Evolutionary conservation across 139 green algal species (phyloP), one percentile per base, ranked within the genome.

Genomic region (Chlorella sp.): DNA sequence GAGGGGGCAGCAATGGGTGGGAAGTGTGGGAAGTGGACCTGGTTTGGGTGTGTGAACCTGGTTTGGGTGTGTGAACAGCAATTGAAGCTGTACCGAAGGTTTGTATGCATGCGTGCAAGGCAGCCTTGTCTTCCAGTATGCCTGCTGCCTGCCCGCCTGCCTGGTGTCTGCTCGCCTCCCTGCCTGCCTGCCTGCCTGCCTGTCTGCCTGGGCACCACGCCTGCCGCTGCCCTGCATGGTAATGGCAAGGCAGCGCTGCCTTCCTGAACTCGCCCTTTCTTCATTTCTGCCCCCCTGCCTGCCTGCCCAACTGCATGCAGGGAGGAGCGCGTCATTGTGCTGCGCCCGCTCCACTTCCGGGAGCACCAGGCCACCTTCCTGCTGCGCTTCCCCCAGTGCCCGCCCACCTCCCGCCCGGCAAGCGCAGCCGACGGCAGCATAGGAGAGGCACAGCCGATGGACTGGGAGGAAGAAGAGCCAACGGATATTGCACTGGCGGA

Each of bases 321-420:
- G 82, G 34, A 87, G 36, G 81, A 69, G 0, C 0, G 53, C 2
- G 88, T 91, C 68, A 92, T 95, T 26, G 16, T 94, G 85, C 75
- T 95, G 37, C 85, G 94, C 0, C 89, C 90, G 0, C 80, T 3
- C 1, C 12, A 57, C 83, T 95, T 96, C 89, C 68, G 84, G 21
- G 24, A 92, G 36, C 94, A 90, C 28, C 75, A 73, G 19, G 36
- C 71, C 1, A 48, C 92, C 39, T 95, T 91, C 69, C 1, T 94
- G 37, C 60, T 91, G 42, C 71, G 66, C 0, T 83, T 16, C 48
- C 48, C 48, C 48, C 48, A 57, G 48, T 57, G 48, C 48, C 48
- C 48, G 7, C 48, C 48, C 48, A 57, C 48, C 48, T 57, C 48
- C 48, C 48, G 48, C 7, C 48, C 48, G 77, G 68, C 24, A 89